These are phyloP conservation scores for Diaporthe capsici DNA, from an alignment of 2,329 filamentous ascomycete species.

Conservation along the genomic window DNA sequence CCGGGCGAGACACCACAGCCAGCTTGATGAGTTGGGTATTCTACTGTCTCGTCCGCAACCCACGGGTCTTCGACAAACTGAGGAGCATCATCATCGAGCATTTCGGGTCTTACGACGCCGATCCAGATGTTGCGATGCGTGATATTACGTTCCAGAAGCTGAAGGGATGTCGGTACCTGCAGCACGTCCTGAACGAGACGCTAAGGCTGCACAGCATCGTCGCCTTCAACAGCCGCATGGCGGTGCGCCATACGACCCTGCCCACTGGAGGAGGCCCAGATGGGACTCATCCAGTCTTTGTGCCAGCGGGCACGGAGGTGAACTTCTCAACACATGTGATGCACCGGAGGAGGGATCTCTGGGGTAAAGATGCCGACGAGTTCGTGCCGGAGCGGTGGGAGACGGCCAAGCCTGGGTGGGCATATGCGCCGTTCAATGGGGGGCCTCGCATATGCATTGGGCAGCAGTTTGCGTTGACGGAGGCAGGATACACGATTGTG, in stretches of 20 bases:
- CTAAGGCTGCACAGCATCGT: constrained; percentile 29
- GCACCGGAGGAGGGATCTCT: constrained; percentile 20
- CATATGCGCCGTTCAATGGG: constrained; percentile 13
- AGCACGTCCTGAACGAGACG: constrained; percentile 59
- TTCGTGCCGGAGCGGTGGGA: constrained; percentile 29
- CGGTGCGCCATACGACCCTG: not conserved
- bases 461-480: constrained; percentile 12
- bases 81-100: constrained; percentile 26
- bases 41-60: constrained; percentile 39
- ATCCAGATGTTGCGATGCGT: constrained; percentile 24
- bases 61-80: constrained; percentile 48
- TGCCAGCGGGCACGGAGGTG: not conserved
- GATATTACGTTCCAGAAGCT: constrained; percentile 57
- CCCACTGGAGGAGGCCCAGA: not conserved
- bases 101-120: constrained; percentile 7
- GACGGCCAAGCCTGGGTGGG: not conserved
- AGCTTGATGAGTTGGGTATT: constrained; percentile 22
- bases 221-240: constrained; percentile 42
- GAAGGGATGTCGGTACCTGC: constrained; percentile 58
- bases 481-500: not conserved
- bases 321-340: constrained; percentile 18
- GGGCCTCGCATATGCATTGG: not conserved
- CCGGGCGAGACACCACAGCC: not conserved
- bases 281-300: not conserved
- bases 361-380: not conserved